phyloP scores from a whole-genome alignment of 2,329 filamentous ascomycete species.

The Fusarium avenaceum region DNA sequence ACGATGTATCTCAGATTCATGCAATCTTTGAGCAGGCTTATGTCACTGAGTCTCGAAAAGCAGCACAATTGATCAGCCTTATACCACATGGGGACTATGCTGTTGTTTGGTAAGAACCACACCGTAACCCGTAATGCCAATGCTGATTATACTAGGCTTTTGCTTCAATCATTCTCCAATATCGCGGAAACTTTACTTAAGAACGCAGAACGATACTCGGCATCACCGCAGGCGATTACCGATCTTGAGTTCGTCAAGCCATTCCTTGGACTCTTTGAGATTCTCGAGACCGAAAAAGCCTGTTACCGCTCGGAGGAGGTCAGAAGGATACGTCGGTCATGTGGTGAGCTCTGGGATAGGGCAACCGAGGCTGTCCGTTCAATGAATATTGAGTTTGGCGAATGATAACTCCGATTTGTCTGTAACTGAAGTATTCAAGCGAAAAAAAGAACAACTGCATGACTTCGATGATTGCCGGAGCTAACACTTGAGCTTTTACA shows the following conservation, averaged over 20 bases:
- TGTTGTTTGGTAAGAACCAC: background rate
- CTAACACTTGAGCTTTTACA: no score
- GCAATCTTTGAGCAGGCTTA: background rate
- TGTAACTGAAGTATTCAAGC: no score
- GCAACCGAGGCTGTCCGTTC: background rate
- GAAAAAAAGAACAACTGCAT: no score
- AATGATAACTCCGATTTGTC: no score
- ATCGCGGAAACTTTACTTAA: background rate
- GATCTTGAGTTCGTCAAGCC: background rate
- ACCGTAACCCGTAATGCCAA: fast-evolving
- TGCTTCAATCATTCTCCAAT: background rate
- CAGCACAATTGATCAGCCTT: background rate
- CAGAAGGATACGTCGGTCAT: background rate
- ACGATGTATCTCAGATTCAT: background rate
- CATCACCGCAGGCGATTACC: background rate
- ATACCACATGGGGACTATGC: background rate
- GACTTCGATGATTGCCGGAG: no score
- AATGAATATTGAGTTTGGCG: background rate
- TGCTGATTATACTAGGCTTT: background rate
- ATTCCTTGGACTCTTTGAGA: background rate
- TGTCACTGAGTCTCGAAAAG: background rate
- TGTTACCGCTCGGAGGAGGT: background rate
- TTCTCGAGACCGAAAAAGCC: background rate
- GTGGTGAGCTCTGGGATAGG: background rate
- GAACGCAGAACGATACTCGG: background rate